Evolutionary conservation across 2,329 filamentous ascomycete genomes (phyloP), one percentile per base, ranked within the genome.

Genomic region (Pseudocercospora pini-densiflorae): DNA sequence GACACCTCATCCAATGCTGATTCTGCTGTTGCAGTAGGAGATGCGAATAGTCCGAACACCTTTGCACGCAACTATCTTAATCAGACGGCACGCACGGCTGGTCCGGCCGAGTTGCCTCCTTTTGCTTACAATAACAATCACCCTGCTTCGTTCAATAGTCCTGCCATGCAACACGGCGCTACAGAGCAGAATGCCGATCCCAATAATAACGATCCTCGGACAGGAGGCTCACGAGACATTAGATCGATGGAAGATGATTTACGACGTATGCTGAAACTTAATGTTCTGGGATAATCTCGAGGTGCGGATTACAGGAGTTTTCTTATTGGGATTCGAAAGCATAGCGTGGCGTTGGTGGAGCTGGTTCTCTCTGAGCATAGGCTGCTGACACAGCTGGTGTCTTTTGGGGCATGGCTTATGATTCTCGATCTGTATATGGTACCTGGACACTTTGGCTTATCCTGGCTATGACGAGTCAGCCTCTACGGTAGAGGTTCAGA

Each of bases 161-260:
- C 61, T 51, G 51, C 59, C 65, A 64, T 47, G 57, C 65, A 71
- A 60, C 65, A 68, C 24, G 65, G 62, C 59, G 57, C 58, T 47
- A 61, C 68, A 29, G 54, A 59, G 49, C 66, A 59, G 27, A 21
- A 61, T 59, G 63, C 65, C 53, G 65, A 47, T 59, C 55, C 54
- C 9, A 58, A 33, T 27, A 64, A 59, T 51, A 61, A 58, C 53
- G 49, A 61, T 43, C 53, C 65, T 27, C 69, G 62, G 14, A 36
- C 59, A 16, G 62, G 62, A 43, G 64, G 53, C 21, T 61, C 69
- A 59, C 67, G 65, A 45, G 76, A 80, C 69, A 72, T 78, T 24
- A 73, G 75, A 61, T 71, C 71, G 27, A 79, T 80, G 74, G 77
- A 80, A 70, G 77, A 79, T 47, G 77, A 80, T 70, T 71, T 81